These are phyloP conservation scores for Solanum hybrid DNA, from an alignment of 305 asterid species.

Conservation along the genomic window DNA sequence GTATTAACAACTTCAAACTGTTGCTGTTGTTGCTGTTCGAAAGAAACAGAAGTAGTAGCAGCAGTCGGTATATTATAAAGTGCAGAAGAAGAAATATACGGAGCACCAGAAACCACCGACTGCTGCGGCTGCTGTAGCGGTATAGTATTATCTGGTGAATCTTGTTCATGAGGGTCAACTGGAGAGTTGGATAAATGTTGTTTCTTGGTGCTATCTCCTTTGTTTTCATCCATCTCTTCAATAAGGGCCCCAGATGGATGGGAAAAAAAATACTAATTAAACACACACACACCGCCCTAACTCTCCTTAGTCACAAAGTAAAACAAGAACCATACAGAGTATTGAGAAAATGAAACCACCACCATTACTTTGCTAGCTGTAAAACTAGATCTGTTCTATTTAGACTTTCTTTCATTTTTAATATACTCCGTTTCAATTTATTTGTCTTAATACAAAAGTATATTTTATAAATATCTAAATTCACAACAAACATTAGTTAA, in stretches of 20 bases:
- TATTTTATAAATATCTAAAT: too few relatives aligned
- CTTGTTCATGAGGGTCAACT: slow-evolving; percentile 15
- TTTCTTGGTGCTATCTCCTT: slow-evolving; percentile 27
- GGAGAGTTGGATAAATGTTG: slow-evolving; percentile 24
- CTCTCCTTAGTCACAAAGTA: neutral
- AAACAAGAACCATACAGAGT: slow-evolving; percentile 7
- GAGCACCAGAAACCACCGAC: slow-evolving; percentile 8
- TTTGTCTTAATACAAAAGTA: neutral
- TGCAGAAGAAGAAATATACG: slow-evolving; percentile 12
- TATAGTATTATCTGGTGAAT: slow-evolving; percentile 12
- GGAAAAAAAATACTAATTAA: neutral
- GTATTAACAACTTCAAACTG: slow-evolving; percentile 19
- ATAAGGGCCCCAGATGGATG: slow-evolving; percentile 6
- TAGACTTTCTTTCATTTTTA: neutral
- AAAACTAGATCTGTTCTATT: slow-evolving; percentile 8
- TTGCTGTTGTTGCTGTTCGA: slow-evolving; percentile 11
- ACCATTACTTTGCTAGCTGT: slow-evolving; percentile 5
- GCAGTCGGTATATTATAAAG: slow-evolving; percentile 2
- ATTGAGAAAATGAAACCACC: slow-evolving; percentile 7
- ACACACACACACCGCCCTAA: neutral
- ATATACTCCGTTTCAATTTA: neutral
- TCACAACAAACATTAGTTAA: neutral
- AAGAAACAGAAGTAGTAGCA: slow-evolving; percentile 9
- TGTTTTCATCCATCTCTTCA: slow-evolving; percentile 24
- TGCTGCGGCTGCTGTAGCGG: slow-evolving; percentile 3